A percentile compares a stretch with the other conserved stretches of the same genome.
These are phyloP conservation scores for Ustilago esculenta DNA, from an alignment of 1,284 basidiomycete genomes.

Conservation along the genomic window DNA sequence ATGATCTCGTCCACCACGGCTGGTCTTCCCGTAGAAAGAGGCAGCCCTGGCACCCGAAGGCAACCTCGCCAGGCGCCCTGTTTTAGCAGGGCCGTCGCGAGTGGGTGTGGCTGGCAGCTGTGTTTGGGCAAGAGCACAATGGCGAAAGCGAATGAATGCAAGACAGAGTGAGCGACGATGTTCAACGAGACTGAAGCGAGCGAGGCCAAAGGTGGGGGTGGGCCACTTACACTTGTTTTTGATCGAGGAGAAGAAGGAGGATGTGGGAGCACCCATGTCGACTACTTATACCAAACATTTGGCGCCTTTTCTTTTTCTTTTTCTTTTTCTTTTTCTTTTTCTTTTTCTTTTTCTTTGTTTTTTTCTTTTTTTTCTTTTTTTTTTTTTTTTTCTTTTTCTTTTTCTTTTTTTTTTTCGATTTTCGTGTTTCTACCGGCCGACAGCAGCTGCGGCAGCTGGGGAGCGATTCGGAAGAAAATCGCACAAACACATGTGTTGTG, in stretches of 20 bases:
- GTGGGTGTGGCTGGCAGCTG: constrained; percentile 63
- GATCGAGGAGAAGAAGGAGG: constrained; percentile 47
- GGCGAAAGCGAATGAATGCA: not conserved
- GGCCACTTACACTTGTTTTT: constrained; percentile 62
- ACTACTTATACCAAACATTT: constrained; percentile 16
- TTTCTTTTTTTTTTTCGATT: not conserved
- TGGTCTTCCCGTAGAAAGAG: constrained; percentile 1
- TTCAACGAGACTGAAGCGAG: not conserved
- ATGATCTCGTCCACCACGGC: constrained; percentile 54
- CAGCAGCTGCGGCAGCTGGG: too few species aligned
- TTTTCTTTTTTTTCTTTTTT: not conserved
- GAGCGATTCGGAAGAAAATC: constrained; percentile 8
- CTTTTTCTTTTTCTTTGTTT: constrained; percentile 4
- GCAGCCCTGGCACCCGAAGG: constrained; percentile 49
- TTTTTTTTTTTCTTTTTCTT: constrained; percentile 8
- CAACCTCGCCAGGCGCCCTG: constrained; percentile 41
- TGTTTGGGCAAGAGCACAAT: too few species aligned
- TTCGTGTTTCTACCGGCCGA: too few species aligned
- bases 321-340: constrained; percentile 1
- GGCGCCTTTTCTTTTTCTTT: constrained; percentile 3
- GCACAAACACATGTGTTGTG: too few species aligned
- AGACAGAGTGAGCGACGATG: constrained; percentile 1
- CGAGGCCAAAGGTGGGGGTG: constrained; percentile 8
- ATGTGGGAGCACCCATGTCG: constrained; percentile 1
- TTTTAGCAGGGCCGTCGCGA: constrained; percentile 47